These are phyloP conservation scores for Spatholobus suberectus DNA, from an alignment of 306 rosid genomes.

Conservation along the genomic window DNA sequence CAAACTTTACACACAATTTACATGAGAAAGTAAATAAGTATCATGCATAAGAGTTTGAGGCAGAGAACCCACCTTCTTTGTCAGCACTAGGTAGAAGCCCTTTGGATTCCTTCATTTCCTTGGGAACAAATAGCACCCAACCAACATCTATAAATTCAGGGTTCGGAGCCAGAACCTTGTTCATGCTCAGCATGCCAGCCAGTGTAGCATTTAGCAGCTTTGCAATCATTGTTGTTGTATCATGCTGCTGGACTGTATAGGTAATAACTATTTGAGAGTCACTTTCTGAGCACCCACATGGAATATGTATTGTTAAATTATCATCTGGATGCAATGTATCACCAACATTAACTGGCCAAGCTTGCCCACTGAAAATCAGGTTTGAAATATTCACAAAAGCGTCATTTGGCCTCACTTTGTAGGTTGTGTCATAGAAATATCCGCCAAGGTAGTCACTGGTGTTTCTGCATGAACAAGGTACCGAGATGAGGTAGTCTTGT, in stretches of 20 bases:
- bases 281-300: constrained; percentile 66
- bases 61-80: constrained; percentile 35
- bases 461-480: constrained; percentile 67
- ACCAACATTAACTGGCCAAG: constrained; percentile 3
- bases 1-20: not conserved
- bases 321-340: not conserved
- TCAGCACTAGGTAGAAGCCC: constrained; percentile 36
- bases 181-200: constrained; percentile 49
- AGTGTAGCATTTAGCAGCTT: constrained; percentile 43
- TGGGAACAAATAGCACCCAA: constrained; percentile 77
- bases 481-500: constrained; percentile 58
- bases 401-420: constrained; percentile 42
- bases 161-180: constrained; percentile 34
- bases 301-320: constrained; percentile 50
- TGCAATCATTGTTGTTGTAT: constrained; percentile 55
- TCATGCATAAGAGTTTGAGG: not conserved
- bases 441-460: constrained; percentile 33
- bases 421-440: constrained; percentile 57
- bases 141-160: constrained; percentile 35
- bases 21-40: not conserved
- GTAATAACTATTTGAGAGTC: constrained; percentile 60
- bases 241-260: constrained; percentile 62
- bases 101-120: constrained; percentile 61
- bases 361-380: constrained; percentile 62
- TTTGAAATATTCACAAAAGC: constrained; percentile 45